Conservation (phyloP, 768 basidiomycete genomes). For the Sarcodon aspratus region DNA sequence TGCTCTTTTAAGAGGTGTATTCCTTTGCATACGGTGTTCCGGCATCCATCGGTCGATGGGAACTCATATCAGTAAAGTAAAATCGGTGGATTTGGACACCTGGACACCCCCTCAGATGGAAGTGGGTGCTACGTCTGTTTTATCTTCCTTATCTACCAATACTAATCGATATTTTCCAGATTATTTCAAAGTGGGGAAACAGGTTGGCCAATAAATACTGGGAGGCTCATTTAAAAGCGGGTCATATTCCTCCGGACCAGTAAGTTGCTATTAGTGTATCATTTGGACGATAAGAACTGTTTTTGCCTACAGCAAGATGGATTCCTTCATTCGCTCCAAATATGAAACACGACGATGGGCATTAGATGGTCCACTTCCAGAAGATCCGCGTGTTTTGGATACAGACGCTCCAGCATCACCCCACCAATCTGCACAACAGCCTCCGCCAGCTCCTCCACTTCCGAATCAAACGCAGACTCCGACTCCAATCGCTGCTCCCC, state of each 20-base stretch:
- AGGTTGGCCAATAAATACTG: conserved; percentile 87
- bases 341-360: conserved; percentile 95
- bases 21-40: conserved; percentile 94
- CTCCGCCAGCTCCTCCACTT: conserved; percentile 4
- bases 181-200: conserved; percentile 94
- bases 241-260: conserved; percentile 93
- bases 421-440: conserved; percentile 6
- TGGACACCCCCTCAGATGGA: conserved; percentile 99
- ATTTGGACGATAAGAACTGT: neutral
- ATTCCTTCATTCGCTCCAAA: conserved; percentile 93
- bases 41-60: conserved; percentile 98
- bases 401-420: conserved; percentile 15
- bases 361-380: conserved; percentile 74
- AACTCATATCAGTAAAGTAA: conserved; percentile 95
- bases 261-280: conserved; percentile 29
- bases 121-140: conserved; percentile 29
- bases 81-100: conserved; percentile 92
- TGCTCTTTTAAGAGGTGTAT: conserved; percentile 56
- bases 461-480: conserved; percentile 4
- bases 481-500: conserved; percentile 2
- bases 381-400: conserved; percentile 74
- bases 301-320: conserved; percentile 71
- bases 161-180: conserved; percentile 23
- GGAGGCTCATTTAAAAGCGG: conserved; percentile 90
- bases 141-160: conserved; percentile 1